Conservation (phyloP, 1,139 yeast species). For the Yamadazyma diddensiae region DNA sequence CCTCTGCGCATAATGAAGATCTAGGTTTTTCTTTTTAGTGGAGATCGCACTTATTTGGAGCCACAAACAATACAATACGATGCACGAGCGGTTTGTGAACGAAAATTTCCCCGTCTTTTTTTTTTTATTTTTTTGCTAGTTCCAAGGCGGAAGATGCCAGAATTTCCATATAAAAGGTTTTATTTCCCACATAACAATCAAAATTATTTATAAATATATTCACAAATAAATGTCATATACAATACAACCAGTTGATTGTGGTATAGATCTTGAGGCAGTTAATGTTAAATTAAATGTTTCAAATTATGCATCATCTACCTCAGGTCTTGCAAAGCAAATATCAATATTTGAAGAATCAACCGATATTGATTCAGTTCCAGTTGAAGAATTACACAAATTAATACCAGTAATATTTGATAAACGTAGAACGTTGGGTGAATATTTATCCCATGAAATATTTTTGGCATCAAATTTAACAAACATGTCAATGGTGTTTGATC, state of each 20-base stretch:
- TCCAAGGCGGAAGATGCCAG: slow-evolving; percentile 1
- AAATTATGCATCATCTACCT: too few species aligned
- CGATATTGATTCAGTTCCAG: slow-evolving; percentile 8
- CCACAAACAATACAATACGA: slow-evolving; percentile 1
- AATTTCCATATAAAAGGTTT: neutral
- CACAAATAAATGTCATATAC: neutral
- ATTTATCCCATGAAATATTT: slow-evolving; percentile 18
- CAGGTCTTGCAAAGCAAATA: too few species aligned
- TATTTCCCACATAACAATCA: neutral
- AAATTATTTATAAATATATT: neutral
- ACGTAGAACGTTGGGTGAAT: slow-evolving; percentile 8
- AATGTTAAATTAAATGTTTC: slow-evolving; percentile 6
- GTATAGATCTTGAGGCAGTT: slow-evolving; percentile 4
- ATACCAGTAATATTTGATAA: slow-evolving; percentile 14
- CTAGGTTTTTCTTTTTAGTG: neutral
- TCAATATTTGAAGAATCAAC: too few species aligned
- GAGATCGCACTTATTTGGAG: neutral
- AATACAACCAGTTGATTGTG: neutral
- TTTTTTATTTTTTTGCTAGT: neutral
- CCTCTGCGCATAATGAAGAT: too few species aligned
- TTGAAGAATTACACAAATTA: slow-evolving; percentile 11
- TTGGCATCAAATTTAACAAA: slow-evolving; percentile 17
- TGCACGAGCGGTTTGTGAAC: slow-evolving; percentile 1
- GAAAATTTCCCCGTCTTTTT: neutral
- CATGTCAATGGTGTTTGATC: slow-evolving; percentile 9